Conservation (phyloP, 345 rosid genomes). For the Rhizophora mangle region DNA sequence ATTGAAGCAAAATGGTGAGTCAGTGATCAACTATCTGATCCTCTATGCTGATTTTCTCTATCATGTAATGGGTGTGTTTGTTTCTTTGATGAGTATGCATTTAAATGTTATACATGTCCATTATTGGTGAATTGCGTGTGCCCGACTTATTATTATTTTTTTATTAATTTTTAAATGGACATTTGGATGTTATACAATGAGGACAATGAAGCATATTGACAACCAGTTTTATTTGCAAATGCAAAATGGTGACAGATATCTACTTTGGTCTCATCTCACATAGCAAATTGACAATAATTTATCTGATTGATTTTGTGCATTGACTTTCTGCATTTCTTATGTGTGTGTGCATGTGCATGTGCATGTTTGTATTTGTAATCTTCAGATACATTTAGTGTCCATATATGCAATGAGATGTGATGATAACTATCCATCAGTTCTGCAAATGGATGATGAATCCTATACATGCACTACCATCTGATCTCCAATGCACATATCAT, state of each 20-base stretch:
- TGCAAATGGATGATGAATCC: constrained; percentile 55
- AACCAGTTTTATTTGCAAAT: constrained; percentile 27
- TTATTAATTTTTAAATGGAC: too few species aligned
- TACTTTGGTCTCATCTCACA: neutral
- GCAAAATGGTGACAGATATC: neutral
- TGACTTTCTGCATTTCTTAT: constrained; percentile 1
- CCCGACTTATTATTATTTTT: neutral
- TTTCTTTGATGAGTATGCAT: neutral
- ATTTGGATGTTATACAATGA: constrained; percentile 20
- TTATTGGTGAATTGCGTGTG: too few species aligned
- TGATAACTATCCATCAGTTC: constrained; percentile 57
- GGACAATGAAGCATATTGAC: constrained; percentile 41
- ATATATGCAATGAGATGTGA: constrained; percentile 50
- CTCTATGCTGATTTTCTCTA: neutral
- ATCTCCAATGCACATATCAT: constrained; percentile 46
- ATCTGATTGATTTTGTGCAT: too few species aligned
- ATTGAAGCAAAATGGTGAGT: constrained; percentile 34
- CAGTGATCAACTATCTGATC: constrained; percentile 37
- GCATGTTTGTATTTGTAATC: neutral
- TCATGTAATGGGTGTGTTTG: neutral
- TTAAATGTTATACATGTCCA: neutral
- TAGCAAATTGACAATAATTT: too few species aligned
- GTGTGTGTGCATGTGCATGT: constrained; percentile 14
- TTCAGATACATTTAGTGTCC: constrained; percentile 13
- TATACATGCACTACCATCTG: constrained; percentile 95